phyloP scores from a whole-genome alignment of 164 flowering plant species.

The Annona squamosa region DNA sequence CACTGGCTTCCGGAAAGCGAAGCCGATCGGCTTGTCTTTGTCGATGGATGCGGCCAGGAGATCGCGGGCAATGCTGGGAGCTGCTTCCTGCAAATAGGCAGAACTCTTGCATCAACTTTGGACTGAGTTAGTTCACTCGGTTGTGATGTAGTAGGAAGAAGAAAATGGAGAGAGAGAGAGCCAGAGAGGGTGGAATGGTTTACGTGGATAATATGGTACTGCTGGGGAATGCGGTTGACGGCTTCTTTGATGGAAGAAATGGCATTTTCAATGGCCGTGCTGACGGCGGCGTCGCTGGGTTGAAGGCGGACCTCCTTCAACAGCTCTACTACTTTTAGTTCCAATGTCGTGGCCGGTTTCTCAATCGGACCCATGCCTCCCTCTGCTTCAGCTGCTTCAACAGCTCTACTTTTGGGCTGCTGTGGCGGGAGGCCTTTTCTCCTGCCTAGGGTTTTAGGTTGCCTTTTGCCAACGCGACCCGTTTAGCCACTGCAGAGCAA shows the following conservation, averaged over 20 bases:
- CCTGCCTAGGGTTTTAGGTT: too few species aligned
- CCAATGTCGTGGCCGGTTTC: slow-evolving; percentile 1
- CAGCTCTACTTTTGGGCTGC: too few species aligned
- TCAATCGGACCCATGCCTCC: background rate
- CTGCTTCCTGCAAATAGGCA: slow-evolving; percentile 29
- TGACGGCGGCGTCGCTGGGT: slow-evolving; percentile 24
- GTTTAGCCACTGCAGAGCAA: too few species aligned
- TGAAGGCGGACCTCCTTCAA: slow-evolving; percentile 67
- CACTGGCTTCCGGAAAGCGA: slow-evolving; percentile 65
- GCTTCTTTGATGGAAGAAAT: slow-evolving; percentile 52
- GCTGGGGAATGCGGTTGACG: slow-evolving; percentile 47
- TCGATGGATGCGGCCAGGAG: slow-evolving; percentile 46
- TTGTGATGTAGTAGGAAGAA: background rate
- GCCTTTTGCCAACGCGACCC: too few species aligned
- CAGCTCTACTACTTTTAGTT: slow-evolving; percentile 51
- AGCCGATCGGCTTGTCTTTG: slow-evolving; percentile 41
- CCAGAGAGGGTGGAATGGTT: background rate
- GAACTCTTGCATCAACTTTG: background rate
- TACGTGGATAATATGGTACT: slow-evolving; percentile 28
- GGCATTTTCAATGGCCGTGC: slow-evolving; percentile 38
- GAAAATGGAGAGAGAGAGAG: background rate
- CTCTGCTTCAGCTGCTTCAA: background rate
- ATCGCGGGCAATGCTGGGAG: slow-evolving; percentile 71
- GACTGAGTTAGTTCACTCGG: too few species aligned
- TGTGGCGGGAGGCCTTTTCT: too few species aligned